A percentile compares a stretch with the other conserved stretches of the same genome.
These are phyloP conservation scores for Stachybotrys chlorohalonatus DNA, from an alignment of 2,329 filamentous ascomycete genomes.

Conservation along the genomic window DNA sequence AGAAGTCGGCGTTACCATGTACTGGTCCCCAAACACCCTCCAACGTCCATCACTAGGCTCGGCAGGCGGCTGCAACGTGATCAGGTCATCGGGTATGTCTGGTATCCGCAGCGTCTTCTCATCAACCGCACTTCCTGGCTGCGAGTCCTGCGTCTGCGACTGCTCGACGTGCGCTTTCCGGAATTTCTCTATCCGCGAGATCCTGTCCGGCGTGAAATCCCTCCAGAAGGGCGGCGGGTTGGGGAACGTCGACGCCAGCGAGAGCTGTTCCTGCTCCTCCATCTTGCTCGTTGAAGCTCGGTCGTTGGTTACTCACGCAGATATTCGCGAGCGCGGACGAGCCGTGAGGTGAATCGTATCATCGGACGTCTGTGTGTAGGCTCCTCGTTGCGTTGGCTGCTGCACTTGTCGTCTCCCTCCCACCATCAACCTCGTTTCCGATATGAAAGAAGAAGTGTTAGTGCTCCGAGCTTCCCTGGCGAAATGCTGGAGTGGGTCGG, in stretches of 20 bases:
- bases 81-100: constrained; percentile 60
- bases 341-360: no score
- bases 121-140: constrained; percentile 4
- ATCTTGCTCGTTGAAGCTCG: constrained; percentile 28
- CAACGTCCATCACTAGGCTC: constrained; percentile 65
- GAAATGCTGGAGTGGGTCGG: not conserved
- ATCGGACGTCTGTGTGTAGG: no score
- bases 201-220: constrained; percentile 71
- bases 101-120: constrained; percentile 23
- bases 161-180: constrained; percentile 28
- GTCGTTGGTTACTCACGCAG: not conserved
- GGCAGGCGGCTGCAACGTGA: constrained; percentile 70
- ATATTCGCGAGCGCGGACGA: no score
- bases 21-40: constrained; percentile 62
- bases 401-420: no score
- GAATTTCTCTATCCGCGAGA: constrained; percentile 43
- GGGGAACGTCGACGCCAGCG: constrained; percentile 63
- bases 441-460: not conserved
- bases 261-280: constrained; percentile 43
- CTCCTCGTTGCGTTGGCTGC: no score
- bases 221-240: constrained; percentile 86
- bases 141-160: constrained; percentile 7
- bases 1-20: constrained; percentile 33
- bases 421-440: not conserved
- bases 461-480: not conserved